phyloP scores from a whole-genome alignment of 148 eudicot genomes.

The Cornus suecica region DNA sequence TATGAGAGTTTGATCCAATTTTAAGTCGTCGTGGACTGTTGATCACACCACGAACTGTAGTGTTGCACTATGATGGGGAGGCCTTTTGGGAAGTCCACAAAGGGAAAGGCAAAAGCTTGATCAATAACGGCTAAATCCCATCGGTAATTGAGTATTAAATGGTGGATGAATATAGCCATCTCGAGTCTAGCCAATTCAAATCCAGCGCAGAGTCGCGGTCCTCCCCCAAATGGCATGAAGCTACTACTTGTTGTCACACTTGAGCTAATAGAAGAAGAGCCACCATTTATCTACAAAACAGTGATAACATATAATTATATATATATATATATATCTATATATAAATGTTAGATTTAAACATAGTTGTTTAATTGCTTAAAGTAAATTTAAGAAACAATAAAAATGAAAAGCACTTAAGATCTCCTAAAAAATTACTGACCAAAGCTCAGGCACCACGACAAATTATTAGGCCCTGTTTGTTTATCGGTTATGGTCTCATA shows the following conservation, averaged over 20 bases:
- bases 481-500: too few relatives aligned
- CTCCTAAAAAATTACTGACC: too few relatives aligned
- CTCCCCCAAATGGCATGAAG: constrained; percentile 96
- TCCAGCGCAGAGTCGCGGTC: constrained; percentile 83
- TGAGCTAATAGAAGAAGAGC: not conserved
- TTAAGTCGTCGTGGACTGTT: not conserved
- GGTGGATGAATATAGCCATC: constrained; percentile 91
- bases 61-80: constrained; percentile 60
- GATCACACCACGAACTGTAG: not conserved
- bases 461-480: too few relatives aligned
- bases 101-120: constrained; percentile 76
- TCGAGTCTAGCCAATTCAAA: constrained; percentile 84
- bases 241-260: constrained; percentile 30
- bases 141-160: constrained; percentile 65
- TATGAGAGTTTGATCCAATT: not conserved
- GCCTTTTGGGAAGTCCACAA: constrained; percentile 86
- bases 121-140: constrained; percentile 62
- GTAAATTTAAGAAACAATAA: too few relatives aligned
- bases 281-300: constrained; percentile 9
- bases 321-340: too few relatives aligned
- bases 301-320: not conserved
- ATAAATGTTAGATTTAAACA: too few relatives aligned
- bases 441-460: too few relatives aligned
- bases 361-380: too few relatives aligned
- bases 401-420: too few relatives aligned